Conservation (phyloP, 1,139 yeast species). For the Saccharomyces hybrid region DNA sequence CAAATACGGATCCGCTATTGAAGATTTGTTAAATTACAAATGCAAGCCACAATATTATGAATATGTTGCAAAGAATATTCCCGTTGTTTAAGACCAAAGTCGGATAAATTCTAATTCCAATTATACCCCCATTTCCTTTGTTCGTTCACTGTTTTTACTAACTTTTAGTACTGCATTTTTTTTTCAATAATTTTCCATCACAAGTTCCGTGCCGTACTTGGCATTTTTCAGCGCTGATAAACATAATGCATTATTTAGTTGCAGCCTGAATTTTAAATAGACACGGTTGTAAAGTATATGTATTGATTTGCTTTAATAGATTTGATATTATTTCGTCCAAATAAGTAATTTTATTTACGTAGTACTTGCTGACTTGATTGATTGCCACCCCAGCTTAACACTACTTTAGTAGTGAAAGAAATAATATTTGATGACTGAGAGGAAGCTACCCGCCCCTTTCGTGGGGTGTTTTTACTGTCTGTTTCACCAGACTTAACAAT, state of each 20-base stretch:
- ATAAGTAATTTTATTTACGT: no score
- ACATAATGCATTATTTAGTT: neutral
- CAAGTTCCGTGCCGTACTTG: neutral
- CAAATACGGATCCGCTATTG: constrained; percentile 26
- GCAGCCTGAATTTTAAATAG: neutral
- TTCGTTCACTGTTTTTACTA: neutral
- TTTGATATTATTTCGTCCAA: no score
- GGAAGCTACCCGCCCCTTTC: no score
- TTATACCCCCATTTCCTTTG: neutral
- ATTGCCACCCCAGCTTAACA: no score
- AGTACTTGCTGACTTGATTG: no score
- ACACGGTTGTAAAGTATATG: neutral
- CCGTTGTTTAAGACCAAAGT: constrained; percentile 9
- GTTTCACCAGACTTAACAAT: no score
- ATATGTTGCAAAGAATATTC: constrained; percentile 23
- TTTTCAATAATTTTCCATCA: neutral
- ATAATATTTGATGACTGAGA: no score
- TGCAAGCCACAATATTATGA: constrained; percentile 20
- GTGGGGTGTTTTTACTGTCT: no score
- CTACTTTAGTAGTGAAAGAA: no score
- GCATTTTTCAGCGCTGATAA: neutral
- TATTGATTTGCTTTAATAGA: neutral
- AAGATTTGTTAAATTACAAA: constrained; percentile 19
- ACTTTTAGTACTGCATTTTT: neutral
- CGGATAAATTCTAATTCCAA: neutral